These are phyloP conservation scores for Tricholoma hemisulphureum DNA, from an alignment of 768 basidiomycete genomes.

Conservation along the genomic window DNA sequence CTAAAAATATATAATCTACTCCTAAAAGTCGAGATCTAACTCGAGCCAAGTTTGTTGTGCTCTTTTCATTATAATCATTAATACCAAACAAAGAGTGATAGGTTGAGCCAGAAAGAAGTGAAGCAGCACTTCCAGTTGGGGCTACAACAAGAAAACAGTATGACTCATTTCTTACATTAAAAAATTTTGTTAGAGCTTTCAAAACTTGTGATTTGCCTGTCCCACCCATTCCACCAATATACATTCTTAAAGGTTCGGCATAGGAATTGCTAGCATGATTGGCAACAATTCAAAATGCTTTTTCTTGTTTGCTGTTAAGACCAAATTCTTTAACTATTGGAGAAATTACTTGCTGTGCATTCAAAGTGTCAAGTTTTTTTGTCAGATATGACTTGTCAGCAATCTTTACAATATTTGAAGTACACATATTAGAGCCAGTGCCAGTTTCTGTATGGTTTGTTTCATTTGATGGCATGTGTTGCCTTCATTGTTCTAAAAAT, in stretches of 20 bases:
- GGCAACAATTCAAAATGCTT: too few species aligned
- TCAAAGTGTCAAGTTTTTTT: too few species aligned
- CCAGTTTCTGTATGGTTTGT: too few species aligned
- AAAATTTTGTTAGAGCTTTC: constrained; percentile 25
- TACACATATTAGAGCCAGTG: too few species aligned
- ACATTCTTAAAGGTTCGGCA: constrained; percentile 10
- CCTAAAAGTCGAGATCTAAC: constrained; percentile 3
- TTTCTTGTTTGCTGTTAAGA: too few species aligned
- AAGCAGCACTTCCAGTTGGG: constrained; percentile 28
- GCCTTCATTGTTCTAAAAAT: too few species aligned
- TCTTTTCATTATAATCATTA: not conserved
- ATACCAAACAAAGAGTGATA: constrained; percentile 20
- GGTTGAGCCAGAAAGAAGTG: too few species aligned
- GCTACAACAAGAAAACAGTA: constrained; percentile 25
- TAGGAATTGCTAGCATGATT: constrained; percentile 11
- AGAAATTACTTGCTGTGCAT: not conserved
- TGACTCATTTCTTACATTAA: constrained; percentile 18
- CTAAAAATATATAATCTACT: too few species aligned
- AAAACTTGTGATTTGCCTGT: constrained; percentile 17
- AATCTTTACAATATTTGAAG: too few species aligned
- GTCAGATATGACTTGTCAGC: too few species aligned
- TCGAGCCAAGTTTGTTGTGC: constrained; percentile 12
- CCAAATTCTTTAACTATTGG: not conserved
- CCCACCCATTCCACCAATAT: constrained; percentile 16
- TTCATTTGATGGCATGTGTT: too few species aligned